phyloP scores from a whole-genome alignment of 2,329 filamentous ascomycete species.

The Elsinoe fawcettii region DNA sequence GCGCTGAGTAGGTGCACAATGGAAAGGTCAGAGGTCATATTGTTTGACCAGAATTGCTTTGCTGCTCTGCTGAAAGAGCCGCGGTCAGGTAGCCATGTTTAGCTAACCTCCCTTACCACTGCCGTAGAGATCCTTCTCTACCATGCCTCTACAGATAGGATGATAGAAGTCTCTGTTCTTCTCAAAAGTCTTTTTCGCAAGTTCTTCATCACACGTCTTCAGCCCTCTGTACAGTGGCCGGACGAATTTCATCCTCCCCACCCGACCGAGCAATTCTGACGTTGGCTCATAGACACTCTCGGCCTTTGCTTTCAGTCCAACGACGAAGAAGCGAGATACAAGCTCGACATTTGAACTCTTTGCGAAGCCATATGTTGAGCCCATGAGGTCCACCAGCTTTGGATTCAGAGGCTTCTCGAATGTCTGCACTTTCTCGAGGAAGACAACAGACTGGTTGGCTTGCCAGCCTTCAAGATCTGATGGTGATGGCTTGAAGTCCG shows the following conservation, averaged over 20 bases:
- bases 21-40: no score
- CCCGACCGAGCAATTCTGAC: conserved; percentile 65
- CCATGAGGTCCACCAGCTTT: conserved; percentile 63
- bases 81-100: neutral
- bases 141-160: conserved; percentile 79
- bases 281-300: conserved; percentile 60
- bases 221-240: conserved; percentile 73
- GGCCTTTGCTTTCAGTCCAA: conserved; percentile 70
- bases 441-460: conserved; percentile 84
- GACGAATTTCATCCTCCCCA: conserved; percentile 97
- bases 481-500: conserved; percentile 51
- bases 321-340: conserved; percentile 67
- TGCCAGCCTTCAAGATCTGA: conserved; percentile 67
- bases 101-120: neutral
- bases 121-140: conserved; percentile 71
- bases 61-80: neutral
- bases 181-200: conserved; percentile 76
- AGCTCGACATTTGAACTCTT: conserved; percentile 82
- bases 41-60: no score
- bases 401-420: conserved; percentile 57
- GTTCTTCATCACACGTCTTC: conserved; percentile 61
- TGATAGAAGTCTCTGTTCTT: conserved; percentile 91
- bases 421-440: conserved; percentile 70
- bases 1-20: no score
- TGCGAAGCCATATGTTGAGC: conserved; percentile 63